Percentiles rank a stretch among this genome's conserved stretches.
Evolutionary conservation across 176 grass and related monocot species (phyloP).

Genomic region (Eragrostis nindensis): DNA sequence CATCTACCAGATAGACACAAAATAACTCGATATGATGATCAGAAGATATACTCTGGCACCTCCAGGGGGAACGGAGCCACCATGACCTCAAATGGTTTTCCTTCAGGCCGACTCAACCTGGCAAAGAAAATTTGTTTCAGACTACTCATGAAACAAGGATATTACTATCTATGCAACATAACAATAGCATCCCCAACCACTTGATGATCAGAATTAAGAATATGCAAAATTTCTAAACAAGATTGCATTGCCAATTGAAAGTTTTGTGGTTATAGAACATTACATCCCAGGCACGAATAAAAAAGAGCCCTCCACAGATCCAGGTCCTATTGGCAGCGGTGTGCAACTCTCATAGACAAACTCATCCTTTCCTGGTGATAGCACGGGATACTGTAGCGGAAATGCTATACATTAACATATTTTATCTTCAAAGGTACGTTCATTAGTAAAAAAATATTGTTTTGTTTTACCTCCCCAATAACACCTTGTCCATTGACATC

Average conservation of each 20-base stretch:
- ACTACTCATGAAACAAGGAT: background rate
- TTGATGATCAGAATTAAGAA: background rate
- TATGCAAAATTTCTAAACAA: background rate
- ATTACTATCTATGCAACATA: background rate
- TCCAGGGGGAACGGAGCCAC: conserved; percentile 68
- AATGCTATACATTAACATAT: background rate
- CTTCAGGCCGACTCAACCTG: conserved; percentile 77
- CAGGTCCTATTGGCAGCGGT: conserved; percentile 44
- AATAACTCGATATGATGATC: conserved; percentile 13
- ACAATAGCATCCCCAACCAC: background rate
- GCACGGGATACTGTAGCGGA: conserved; percentile 75
- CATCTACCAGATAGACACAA: background rate
- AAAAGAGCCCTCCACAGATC: conserved; percentile 88
- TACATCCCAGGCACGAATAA: conserved; percentile 95
- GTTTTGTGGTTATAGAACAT: background rate
- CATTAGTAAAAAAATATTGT: background rate
- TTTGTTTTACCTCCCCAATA: conserved; percentile 72
- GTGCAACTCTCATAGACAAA: conserved; percentile 93
- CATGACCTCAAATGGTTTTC: conserved; percentile 67
- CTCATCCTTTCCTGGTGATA: conserved; percentile 69
- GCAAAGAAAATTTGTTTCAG: conserved; percentile 31
- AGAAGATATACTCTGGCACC: conserved; percentile 73
- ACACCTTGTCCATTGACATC: conserved; percentile 77
- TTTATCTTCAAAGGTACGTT: background rate
- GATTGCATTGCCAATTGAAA: background rate